These are phyloP conservation scores for Gymnopilus dilepis DNA, from an alignment of 768 basidiomycete genomes.

Conservation along the genomic window DNA sequence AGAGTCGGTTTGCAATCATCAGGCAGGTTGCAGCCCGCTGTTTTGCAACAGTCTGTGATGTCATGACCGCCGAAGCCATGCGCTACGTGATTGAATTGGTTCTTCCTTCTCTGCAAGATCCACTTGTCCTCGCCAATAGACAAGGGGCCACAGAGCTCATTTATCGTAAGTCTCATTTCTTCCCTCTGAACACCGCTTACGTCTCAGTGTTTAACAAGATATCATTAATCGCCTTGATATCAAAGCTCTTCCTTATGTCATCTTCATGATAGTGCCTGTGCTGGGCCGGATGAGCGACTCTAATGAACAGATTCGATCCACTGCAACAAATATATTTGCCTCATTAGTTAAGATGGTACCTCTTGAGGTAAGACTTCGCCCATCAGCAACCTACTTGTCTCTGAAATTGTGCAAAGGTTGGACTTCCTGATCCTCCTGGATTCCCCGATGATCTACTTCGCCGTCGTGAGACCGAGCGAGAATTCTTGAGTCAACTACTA, in stretches of 20 bases:
- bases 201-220: conserved; percentile 51
- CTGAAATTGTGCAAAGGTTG: conserved; percentile 60
- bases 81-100: conserved; percentile 85
- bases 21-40: conserved; percentile 87
- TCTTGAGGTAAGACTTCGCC: conserved; percentile 68
- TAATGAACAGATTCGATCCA: conserved; percentile 89
- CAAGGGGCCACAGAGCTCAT: conserved; percentile 92
- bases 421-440: conserved; percentile 93
- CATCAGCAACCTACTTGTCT: neutral
- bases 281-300: conserved; percentile 97
- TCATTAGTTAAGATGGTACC: conserved; percentile 98
- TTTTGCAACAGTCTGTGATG: conserved; percentile 86
- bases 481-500: conserved; percentile 91
- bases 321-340: conserved; percentile 97
- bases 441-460: conserved; percentile 89
- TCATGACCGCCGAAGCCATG: conserved; percentile 88
- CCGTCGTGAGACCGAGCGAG: conserved; percentile 85
- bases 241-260: conserved; percentile 94
- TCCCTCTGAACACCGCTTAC: no score
- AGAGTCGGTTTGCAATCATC: conserved; percentile 87
- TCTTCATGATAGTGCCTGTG: conserved; percentile 95
- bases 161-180: conserved; percentile 69
- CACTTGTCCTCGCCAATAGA: conserved; percentile 71
- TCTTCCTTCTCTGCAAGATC: conserved; percentile 83
- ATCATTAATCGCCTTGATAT: conserved; percentile 91